phyloP scores from a whole-genome alignment of 176 grass and related monocot genomes.

The Pontederia crassipes region DNA sequence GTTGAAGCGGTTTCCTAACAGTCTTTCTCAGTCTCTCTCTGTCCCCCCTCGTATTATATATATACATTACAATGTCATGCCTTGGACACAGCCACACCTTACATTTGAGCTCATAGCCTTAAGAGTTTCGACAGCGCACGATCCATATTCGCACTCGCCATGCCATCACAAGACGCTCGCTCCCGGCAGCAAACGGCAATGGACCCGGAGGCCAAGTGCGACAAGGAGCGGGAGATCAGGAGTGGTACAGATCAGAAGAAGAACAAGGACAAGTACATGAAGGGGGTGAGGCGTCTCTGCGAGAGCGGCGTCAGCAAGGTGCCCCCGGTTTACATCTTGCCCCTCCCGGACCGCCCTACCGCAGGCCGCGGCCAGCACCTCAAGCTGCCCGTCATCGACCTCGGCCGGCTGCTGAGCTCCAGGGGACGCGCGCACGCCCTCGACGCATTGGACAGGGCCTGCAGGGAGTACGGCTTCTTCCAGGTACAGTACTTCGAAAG shows the following conservation, averaged over 20 bases:
- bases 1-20: too few species aligned
- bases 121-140: too few species aligned
- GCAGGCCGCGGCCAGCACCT: not conserved
- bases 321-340: slow-evolving; percentile 44
- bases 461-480: slow-evolving; percentile 67
- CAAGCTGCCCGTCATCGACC: slow-evolving; percentile 56
- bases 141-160: too few species aligned
- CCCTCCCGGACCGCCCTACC: slow-evolving; percentile 32
- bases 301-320: slow-evolving; percentile 44
- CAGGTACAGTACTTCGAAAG: slow-evolving; percentile 38
- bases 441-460: slow-evolving; percentile 34
- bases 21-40: too few species aligned
- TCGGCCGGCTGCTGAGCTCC: slow-evolving; percentile 32
- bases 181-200: too few species aligned
- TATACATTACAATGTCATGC: too few species aligned
- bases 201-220: too few species aligned
- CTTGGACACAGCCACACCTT: too few species aligned
- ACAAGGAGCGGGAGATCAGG: not conserved
- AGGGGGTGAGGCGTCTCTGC: slow-evolving; percentile 58
- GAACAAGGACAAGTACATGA: not conserved
- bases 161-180: too few species aligned
- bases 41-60: too few species aligned
- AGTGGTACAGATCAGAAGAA: slow-evolving; percentile 4
- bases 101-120: too few species aligned
- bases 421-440: slow-evolving; percentile 29